Evolutionary conservation across 1,139 yeast genomes (phyloP).

Genomic region (Hansenula lynferdii): DNA sequence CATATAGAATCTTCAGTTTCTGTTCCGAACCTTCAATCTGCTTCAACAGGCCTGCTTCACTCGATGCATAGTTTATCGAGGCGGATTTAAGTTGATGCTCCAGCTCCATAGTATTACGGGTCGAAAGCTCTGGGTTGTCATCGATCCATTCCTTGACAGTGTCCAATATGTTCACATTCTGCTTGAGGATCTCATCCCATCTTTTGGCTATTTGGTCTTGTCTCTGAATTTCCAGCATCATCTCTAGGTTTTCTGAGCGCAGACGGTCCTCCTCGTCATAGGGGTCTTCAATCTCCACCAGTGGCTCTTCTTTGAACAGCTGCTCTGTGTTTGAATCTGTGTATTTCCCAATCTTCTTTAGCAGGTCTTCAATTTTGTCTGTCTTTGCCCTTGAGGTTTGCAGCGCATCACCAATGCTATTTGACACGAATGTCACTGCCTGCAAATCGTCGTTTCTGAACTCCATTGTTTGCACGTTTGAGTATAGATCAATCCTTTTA

Average conservation of each 20-base stretch:
- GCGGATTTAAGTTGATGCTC: neutral
- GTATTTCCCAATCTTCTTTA: conserved; percentile 11
- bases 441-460: conserved; percentile 17
- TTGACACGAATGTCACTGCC: conserved; percentile 12
- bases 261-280: conserved; percentile 18
- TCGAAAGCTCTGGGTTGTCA: conserved; percentile 13
- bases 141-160: conserved; percentile 36
- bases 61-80: neutral
- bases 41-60: neutral
- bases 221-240: conserved; percentile 40
- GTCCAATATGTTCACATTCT: conserved; percentile 37
- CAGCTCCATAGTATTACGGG: conserved; percentile 6
- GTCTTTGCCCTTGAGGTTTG: conserved; percentile 12
- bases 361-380: conserved; percentile 13
- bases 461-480: too few species aligned
- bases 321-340: conserved; percentile 7
- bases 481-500: too few species aligned
- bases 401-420: conserved; percentile 9
- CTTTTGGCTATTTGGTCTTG: conserved; percentile 36
- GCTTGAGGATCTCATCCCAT: conserved; percentile 32
- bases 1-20: too few species aligned
- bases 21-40: too few species aligned
- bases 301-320: neutral
- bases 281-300: too few species aligned
- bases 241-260: conserved; percentile 32